phyloP scores from a whole-genome alignment of 257 asterid species.

The Salvia hispanica region DNA sequence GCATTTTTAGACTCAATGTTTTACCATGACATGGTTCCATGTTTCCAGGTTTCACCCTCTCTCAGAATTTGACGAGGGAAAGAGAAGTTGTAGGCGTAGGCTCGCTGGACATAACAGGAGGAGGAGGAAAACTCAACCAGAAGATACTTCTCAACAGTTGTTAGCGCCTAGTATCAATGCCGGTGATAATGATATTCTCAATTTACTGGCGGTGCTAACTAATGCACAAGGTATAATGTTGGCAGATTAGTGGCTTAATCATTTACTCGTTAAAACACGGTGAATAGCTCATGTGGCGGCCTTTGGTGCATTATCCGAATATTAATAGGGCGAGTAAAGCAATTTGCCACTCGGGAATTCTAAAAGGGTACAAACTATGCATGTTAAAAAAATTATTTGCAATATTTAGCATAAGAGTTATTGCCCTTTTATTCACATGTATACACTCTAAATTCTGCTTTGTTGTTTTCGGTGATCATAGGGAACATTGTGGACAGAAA shows the following conservation, averaged over 20 bases:
- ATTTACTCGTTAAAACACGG: slow-evolving; percentile 19
- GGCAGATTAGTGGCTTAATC: slow-evolving; percentile 1
- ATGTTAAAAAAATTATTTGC: neutral
- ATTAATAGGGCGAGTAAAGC: neutral
- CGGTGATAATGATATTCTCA: slow-evolving; percentile 57
- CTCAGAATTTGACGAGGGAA: slow-evolving; percentile 90
- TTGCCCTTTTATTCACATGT: neutral
- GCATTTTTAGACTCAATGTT: neutral
- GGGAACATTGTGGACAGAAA: slow-evolving; percentile 54
- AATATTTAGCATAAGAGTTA: slow-evolving; percentile 3
- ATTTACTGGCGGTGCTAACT: slow-evolving; percentile 61
- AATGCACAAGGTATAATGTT: slow-evolving; percentile 60
- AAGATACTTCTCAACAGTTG: slow-evolving; percentile 53
- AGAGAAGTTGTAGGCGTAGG: slow-evolving; percentile 95
- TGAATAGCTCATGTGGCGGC: slow-evolving; percentile 15
- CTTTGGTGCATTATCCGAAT: neutral
- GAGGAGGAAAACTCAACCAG: slow-evolving; percentile 92
- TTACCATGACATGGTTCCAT: slow-evolving; percentile 19
- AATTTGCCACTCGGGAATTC: neutral
- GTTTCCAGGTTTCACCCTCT: slow-evolving; percentile 86
- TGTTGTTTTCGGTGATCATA: slow-evolving; percentile 31
- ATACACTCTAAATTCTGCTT: slow-evolving; percentile 18
- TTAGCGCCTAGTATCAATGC: slow-evolving; percentile 45
- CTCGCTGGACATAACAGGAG: slow-evolving; percentile 97
- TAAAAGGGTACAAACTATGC: neutral